Percentiles rank a stretch among this genome's conserved stretches.
Evolutionary conservation across 306 rosid species (phyloP).

Genomic region (Sindora glabra): DNA sequence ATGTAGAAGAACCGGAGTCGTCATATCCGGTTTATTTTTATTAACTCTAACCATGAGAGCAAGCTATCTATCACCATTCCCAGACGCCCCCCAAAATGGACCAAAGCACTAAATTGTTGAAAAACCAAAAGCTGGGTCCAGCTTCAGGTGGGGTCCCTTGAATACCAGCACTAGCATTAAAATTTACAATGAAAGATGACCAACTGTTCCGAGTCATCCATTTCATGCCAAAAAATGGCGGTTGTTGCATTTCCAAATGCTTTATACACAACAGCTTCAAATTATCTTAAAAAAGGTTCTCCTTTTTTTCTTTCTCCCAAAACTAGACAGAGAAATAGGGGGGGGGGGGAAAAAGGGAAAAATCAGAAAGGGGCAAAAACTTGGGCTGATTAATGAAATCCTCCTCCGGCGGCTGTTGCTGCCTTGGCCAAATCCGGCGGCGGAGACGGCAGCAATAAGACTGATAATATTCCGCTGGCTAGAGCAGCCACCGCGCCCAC

Average conservation of each 20-base stretch:
- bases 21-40: too few relatives aligned
- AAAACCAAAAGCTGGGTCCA: too few relatives aligned
- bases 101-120: too few relatives aligned
- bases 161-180: too few relatives aligned
- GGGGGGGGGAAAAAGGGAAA: not conserved
- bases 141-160: too few relatives aligned
- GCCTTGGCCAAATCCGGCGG: constrained; percentile 42
- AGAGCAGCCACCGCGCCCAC: constrained; percentile 60
- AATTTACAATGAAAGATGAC: constrained; percentile 29
- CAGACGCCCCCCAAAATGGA: too few relatives aligned
- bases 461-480: constrained; percentile 44
- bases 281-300: constrained; percentile 2
- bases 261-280: constrained; percentile 27
- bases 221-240: constrained; percentile 30
- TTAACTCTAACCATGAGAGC: too few relatives aligned
- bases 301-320: not conserved
- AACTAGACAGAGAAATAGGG: not conserved
- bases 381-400: constrained; percentile 30
- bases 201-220: constrained; percentile 22
- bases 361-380: not conserved
- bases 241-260: constrained; percentile 25
- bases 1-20: too few relatives aligned
- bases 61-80: too few relatives aligned
- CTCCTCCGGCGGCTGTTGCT: constrained; percentile 9
- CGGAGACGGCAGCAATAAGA: constrained; percentile 65